These are phyloP conservation scores for Coleophoma cylindrospora DNA, from an alignment of 2,329 filamentous ascomycete species.

Conservation along the genomic window DNA sequence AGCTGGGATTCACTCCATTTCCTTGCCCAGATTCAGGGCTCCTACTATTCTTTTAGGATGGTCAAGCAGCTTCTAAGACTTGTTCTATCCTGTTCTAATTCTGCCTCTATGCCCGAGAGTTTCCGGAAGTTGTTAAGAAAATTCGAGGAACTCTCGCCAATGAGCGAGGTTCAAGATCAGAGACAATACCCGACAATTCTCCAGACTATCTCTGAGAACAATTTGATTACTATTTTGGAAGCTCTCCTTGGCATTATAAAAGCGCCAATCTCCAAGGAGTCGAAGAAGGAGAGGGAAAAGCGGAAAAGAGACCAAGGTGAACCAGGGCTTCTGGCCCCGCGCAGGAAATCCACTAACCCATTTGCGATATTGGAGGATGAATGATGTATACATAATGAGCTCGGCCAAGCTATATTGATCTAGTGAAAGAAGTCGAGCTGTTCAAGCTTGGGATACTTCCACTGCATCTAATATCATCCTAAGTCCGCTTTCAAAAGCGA, in stretches of 20 bases:
- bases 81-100: slow-evolving; percentile 3
- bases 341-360: slow-evolving; percentile 12
- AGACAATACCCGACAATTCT: slow-evolving; percentile 6
- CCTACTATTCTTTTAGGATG: slow-evolving; percentile 26
- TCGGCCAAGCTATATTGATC: too few species aligned
- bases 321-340: background rate
- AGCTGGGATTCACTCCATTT: slow-evolving; percentile 27
- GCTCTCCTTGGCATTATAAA: slow-evolving; percentile 6
- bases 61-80: slow-evolving; percentile 23
- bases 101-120: slow-evolving; percentile 2
- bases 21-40: slow-evolving; percentile 24
- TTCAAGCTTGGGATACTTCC: too few species aligned
- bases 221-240: slow-evolving; percentile 7
- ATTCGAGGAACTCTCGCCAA: slow-evolving; percentile 17
- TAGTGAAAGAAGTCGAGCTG: too few species aligned
- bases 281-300: slow-evolving; percentile 16
- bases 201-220: slow-evolving; percentile 1
- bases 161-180: slow-evolving; percentile 12
- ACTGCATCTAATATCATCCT: too few species aligned
- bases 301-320: slow-evolving; percentile 2
- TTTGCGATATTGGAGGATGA: slow-evolving; percentile 16
- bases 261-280: slow-evolving; percentile 3
- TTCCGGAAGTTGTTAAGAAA: slow-evolving; percentile 7
- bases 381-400: too few species aligned
- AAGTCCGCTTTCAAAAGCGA: too few species aligned